phyloP scores from a whole-genome alignment of 192 early-diverging fungal genomes.

The Mortierella alpina region DNA sequence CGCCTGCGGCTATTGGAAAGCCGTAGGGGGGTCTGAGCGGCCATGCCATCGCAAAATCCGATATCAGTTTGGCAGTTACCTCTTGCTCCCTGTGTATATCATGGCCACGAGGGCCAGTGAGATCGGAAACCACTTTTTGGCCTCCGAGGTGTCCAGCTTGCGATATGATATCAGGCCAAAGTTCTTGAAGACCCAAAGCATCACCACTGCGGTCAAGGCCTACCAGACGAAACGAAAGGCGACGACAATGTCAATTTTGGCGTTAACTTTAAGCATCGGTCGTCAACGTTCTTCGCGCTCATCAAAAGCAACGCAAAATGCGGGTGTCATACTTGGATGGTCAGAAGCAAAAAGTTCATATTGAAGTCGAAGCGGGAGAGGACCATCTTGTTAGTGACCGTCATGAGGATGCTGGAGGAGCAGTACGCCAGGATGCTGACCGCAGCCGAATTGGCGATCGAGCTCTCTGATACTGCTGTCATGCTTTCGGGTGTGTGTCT shows the following conservation, averaged over 20 bases:
- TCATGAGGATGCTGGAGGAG: conserved; percentile 89
- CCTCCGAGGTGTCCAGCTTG: conserved; percentile 69
- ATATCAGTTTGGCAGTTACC: conserved; percentile 36
- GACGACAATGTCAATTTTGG: too few species aligned
- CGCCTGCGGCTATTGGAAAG: background rate
- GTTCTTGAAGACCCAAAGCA: conserved; percentile 66
- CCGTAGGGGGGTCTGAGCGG: background rate
- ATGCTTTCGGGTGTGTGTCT: background rate
- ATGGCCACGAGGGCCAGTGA: conserved; percentile 87
- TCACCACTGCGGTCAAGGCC: conserved; percentile 61
- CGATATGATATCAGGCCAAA: conserved; percentile 73
- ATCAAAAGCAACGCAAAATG: background rate
- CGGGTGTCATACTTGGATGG: conserved; percentile 66
- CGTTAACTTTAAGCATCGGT: background rate
- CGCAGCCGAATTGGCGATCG: conserved; percentile 50
- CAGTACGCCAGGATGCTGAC: conserved; percentile 90
- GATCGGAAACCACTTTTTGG: conserved; percentile 86
- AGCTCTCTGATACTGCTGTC: conserved; percentile 12
- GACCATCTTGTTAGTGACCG: conserved; percentile 90
- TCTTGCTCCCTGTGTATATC: conserved; percentile 98
- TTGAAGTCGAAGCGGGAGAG: conserved; percentile 84
- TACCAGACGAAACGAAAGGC: conserved; percentile 15
- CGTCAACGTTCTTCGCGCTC: background rate
- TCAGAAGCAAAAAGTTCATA: conserved; percentile 86
- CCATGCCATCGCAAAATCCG: background rate